Percentiles rank a stretch among this genome's conserved stretches.
Conservation (phyloP, 1,284 basidiomycete species). For the Cutaneotrichosporon cyanovorans region DNA sequence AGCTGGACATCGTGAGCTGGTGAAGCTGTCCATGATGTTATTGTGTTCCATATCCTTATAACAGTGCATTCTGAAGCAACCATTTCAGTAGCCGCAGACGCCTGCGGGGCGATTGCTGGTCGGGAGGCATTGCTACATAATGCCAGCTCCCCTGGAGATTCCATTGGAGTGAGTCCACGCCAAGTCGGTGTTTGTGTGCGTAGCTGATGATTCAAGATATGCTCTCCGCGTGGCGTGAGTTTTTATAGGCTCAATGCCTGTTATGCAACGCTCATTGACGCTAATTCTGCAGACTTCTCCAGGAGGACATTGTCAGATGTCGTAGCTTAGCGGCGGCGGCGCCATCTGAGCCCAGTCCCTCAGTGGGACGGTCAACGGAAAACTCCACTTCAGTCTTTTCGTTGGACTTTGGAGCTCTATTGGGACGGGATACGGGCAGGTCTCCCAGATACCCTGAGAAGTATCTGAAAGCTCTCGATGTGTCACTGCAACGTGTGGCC, state of each 20-base stretch:
- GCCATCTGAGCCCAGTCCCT: background rate
- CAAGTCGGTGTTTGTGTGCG: background rate
- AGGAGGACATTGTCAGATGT: constrained; percentile 20
- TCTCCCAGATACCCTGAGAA: constrained; percentile 88
- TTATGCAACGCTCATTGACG: background rate
- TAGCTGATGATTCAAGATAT: constrained; percentile 20
- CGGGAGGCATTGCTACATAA: background rate
- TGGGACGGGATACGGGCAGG: constrained; percentile 48
- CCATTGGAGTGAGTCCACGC: constrained; percentile 2
- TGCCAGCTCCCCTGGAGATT: background rate
- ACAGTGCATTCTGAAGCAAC: no score
- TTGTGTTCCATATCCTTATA: no score
- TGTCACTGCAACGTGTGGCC: constrained; percentile 76
- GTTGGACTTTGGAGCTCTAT: constrained; percentile 31
- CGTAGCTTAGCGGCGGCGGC: constrained; percentile 8
- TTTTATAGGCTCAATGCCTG: background rate
- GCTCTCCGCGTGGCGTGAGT: constrained; percentile 35
- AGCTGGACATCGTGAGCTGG: no score
- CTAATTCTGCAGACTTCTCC: constrained; percentile 22
- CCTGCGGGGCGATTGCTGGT: no score
- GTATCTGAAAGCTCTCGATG: constrained; percentile 76
- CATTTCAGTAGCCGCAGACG: no score
- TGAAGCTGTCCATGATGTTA: no score
- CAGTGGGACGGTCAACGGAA: constrained; percentile 4
- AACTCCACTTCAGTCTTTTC: constrained; percentile 25